Evolutionary conservation across 768 basidiomycete genomes (phyloP).

Genomic region (Podaxis mareebaensis): DNA sequence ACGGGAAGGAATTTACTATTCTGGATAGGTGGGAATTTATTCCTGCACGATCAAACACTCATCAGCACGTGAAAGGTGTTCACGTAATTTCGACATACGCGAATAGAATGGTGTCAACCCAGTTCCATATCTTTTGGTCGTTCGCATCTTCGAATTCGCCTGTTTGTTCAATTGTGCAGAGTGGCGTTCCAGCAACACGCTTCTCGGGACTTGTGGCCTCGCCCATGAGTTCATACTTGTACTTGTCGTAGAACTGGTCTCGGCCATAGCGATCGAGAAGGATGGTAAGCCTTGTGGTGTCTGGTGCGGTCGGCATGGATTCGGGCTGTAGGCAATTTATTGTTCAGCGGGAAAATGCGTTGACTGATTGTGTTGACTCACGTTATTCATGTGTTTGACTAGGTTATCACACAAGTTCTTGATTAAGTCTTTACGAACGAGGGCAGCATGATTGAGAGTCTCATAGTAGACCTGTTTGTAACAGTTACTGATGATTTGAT

Average conservation of each 20-base stretch:
- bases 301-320: not conserved
- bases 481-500: not conserved
- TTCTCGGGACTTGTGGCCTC: not conserved
- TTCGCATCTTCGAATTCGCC: not conserved
- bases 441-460: not conserved
- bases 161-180: not conserved
- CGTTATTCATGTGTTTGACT: not conserved
- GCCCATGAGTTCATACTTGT: not conserved
- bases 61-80: not conserved
- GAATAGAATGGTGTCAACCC: not conserved
- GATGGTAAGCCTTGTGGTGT: not conserved
- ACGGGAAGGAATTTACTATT: not conserved
- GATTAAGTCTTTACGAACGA: not conserved
- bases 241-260: not conserved
- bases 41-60: not conserved
- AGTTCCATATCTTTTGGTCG: not conserved
- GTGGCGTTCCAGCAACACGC: not conserved
- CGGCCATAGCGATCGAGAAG: not conserved
- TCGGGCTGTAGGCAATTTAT: not conserved
- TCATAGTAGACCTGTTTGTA: not conserved
- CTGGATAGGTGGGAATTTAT: not conserved
- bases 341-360: not conserved
- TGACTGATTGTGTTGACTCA: not conserved
- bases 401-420: not conserved
- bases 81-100: not conserved